Conservation (phyloP, 2,329 filamentous ascomycete species). For the Exophiala sp. region DNA sequence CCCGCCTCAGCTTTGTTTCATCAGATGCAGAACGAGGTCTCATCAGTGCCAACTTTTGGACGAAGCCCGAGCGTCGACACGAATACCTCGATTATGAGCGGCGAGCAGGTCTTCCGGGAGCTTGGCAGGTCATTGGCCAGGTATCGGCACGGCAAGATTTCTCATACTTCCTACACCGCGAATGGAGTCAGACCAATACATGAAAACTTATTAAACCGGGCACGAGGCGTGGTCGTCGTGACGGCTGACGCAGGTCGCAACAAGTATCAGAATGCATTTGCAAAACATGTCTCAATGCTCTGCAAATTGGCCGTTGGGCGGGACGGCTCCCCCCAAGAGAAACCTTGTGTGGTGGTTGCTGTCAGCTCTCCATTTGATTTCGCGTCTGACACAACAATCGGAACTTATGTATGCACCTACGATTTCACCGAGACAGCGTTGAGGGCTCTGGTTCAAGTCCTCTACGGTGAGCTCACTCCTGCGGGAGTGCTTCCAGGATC, state of each 20-base stretch:
- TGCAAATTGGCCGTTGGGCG: conserved; percentile 49
- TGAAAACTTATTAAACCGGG: conserved; percentile 83
- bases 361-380: conserved; percentile 97
- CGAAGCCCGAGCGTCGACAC: conserved; percentile 49
- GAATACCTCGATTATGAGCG: conserved; percentile 69
- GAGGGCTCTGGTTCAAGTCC: conserved; percentile 71
- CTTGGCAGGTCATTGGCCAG: conserved; percentile 81
- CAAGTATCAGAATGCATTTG: conserved; percentile 87
- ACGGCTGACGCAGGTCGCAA: conserved; percentile 94
- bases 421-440: conserved; percentile 93
- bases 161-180: conserved; percentile 92
- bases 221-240: conserved; percentile 80
- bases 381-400: conserved; percentile 82
- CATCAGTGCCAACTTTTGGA: conserved; percentile 27
- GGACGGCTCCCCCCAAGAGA: conserved; percentile 51
- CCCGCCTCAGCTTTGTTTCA: conserved; percentile 80
- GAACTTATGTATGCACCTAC: conserved; percentile 91
- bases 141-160: conserved; percentile 73
- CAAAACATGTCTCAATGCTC: conserved; percentile 93
- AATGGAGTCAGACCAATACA: conserved; percentile 89
- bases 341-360: conserved; percentile 82
- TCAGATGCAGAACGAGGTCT: conserved; percentile 43
- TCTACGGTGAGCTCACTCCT: conserved; percentile 67
- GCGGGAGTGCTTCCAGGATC: conserved; percentile 60
- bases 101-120: conserved; percentile 86